These are phyloP conservation scores for Aspergillus sp. DNA, from an alignment of 2,329 filamentous ascomycete species.

Conservation along the genomic window DNA sequence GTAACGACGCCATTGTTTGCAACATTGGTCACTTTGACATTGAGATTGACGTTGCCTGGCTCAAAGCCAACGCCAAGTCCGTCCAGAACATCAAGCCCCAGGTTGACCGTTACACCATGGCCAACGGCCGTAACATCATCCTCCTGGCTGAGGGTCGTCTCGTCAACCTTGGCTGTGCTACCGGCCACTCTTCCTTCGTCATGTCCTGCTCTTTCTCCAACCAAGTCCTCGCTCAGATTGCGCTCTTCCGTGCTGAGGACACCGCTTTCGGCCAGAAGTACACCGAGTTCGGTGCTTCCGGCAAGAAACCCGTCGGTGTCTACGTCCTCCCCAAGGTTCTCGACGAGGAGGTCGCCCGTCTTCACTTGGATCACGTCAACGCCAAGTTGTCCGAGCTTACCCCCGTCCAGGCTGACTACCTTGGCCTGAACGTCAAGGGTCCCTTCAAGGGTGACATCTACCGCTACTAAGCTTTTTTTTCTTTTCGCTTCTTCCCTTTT, in stretches of 20 bases:
- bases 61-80: slow-evolving; percentile 91
- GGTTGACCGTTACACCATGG: slow-evolving; percentile 95
- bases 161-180: slow-evolving; percentile 98
- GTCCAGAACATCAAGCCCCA: slow-evolving; percentile 99
- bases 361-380: slow-evolving; percentile 90
- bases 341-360: slow-evolving; percentile 94
- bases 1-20: slow-evolving; percentile 97
- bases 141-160: slow-evolving; percentile 97
- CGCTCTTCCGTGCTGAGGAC: slow-evolving; percentile 91
- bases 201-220: slow-evolving; percentile 99
- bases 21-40: slow-evolving; percentile 99
- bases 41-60: slow-evolving; percentile 99
- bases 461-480: slow-evolving; percentile 54
- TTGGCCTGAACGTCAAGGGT: slow-evolving; percentile 75
- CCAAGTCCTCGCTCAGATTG: slow-evolving; percentile 99
- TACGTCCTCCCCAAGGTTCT: slow-evolving; percentile 98
- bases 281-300: slow-evolving; percentile 86
- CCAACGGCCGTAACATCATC: slow-evolving; percentile 92
- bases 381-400: slow-evolving; percentile 86
- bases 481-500: slow-evolving; percentile 7
- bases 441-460: slow-evolving; percentile 80
- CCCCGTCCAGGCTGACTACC: slow-evolving; percentile 86
- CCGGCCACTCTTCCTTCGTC: slow-evolving; percentile 98
- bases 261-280: slow-evolving; percentile 86
- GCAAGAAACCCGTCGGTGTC: slow-evolving; percentile 85